Base-by-base conservation (phyloP, 2,329 filamentous ascomycete species). In the Podosphaera fusca region DNA sequence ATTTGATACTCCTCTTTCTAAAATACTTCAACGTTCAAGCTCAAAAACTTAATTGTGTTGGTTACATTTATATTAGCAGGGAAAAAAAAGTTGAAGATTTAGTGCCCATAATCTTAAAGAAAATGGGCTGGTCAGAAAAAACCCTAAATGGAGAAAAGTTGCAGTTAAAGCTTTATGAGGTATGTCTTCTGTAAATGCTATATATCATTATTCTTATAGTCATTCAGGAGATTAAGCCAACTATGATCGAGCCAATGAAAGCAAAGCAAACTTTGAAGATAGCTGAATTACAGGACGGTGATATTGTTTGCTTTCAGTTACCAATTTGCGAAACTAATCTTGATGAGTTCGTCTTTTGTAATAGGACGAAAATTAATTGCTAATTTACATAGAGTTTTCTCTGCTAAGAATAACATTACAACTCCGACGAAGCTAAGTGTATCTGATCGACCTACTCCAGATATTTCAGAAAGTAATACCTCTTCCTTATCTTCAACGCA, bases 191-290 rank as follows among this genome's bases (percentile, higher is more conserved):
- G 30, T 12, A 1, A 29, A 3, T 12, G 3, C 21, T 14, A 1
- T 8, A 6, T 9, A 31, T 4, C n/a, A 5, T 38, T 10, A 38
- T 2, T 14, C 8, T 21, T n/a, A 8, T 4, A 42, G 7, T 57
- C 9, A 54, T 33, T 36, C 58, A 79, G 76, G 92, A 98, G 73
- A 96, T 98, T 71, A 98, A 96, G 71, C 88, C 89, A 55, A 86
- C 81, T 59, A 96, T 96, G 89, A 95, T 98, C 62, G 94, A 98
- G 67, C 77, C 79, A 5, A 84, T 98, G 74, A 96, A 95, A 70
- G 78, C 83, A 0, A 96, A 95, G 71, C 81, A 87, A 66, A 87
- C 88, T 0, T 76, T 98, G 59, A 85, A 88, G 62, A 82, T 86
- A 59, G 92, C 92, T 1, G 94, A 98, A 68, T 84, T 98, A 31